These are phyloP conservation scores for Actinomucor elegans DNA, from an alignment of 371 early-diverging fungal genomes.

Conservation along the genomic window DNA sequence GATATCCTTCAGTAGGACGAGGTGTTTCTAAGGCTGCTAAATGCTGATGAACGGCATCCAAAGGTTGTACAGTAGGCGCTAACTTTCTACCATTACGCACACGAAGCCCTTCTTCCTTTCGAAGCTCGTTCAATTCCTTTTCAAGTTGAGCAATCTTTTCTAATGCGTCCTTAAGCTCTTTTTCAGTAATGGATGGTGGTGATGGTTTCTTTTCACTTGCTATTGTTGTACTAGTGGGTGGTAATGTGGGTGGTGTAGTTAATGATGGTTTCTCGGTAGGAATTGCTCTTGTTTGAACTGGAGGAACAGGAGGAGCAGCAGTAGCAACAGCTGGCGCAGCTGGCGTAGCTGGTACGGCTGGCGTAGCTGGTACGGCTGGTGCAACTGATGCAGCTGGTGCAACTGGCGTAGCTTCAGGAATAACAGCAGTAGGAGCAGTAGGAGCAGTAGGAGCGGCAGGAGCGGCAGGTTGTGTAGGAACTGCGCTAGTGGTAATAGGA, in stretches of 20 bases:
- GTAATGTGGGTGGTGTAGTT: neutral
- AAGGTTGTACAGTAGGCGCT: conserved; percentile 37
- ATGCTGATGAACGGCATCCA: conserved; percentile 55
- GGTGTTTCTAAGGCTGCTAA: conserved; percentile 54
- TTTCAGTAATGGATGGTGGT: conserved; percentile 1
- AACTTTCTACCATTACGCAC: conserved; percentile 24
- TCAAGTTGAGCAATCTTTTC: conserved; percentile 27
- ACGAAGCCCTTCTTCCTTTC: conserved; percentile 26
- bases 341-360: neutral
- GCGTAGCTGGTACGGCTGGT: neutral
- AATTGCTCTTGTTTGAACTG: neutral
- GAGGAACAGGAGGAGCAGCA: neutral
- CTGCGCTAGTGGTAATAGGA: neutral
- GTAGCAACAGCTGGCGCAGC: neutral
- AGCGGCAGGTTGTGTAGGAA: neutral
- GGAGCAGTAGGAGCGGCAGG: neutral
- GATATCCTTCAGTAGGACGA: conserved; percentile 44
- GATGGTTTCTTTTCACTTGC: neutral
- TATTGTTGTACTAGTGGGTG: neutral
- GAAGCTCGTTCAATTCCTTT: conserved; percentile 19
- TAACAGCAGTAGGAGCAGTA: neutral
- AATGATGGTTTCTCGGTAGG: neutral
- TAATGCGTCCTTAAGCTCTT: conserved; percentile 25
- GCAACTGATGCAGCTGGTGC: neutral
- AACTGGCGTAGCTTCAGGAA: conserved; percentile 1